A percentile compares a stretch with the other conserved stretches of the same genome.
Conservation (phyloP, 2,329 filamentous ascomycete species). For the Dothideomycetes sp. region DNA sequence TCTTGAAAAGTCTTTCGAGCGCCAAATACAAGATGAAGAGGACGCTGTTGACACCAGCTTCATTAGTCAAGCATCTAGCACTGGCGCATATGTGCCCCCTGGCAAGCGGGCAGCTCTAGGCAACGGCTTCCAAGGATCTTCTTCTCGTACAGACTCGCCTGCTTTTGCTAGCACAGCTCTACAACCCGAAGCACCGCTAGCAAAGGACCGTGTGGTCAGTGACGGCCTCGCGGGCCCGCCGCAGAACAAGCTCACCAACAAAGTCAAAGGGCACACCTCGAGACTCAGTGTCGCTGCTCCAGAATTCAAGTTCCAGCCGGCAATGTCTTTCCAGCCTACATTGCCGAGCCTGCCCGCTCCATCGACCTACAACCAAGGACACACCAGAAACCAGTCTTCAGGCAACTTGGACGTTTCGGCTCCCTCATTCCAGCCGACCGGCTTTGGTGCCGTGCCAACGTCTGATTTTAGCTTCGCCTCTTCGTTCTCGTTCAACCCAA, state of each 20-base stretch:
- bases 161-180: not conserved
- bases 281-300: constrained; percentile 83
- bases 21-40: constrained; percentile 58
- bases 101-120: constrained; percentile 2
- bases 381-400: constrained; percentile 22
- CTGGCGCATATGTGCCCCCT: constrained; percentile 9
- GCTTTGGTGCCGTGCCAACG: constrained; percentile 17
- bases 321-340: constrained; percentile 35
- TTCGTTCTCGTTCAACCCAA: constrained; percentile 22
- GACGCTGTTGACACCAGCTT: constrained; percentile 44
- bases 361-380: constrained; percentile 12
- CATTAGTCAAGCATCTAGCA: constrained; percentile 2
- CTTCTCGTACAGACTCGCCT: constrained; percentile 1
- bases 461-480: constrained; percentile 31
- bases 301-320: constrained; percentile 71
- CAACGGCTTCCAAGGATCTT: not conserved
- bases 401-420: constrained; percentile 52
- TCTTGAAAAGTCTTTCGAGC: constrained; percentile 20
- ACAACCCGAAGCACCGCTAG: not conserved
- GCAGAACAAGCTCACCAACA: constrained; percentile 11
- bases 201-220: not conserved
- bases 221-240: not conserved
- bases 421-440: constrained; percentile 28
- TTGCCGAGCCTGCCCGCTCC: constrained; percentile 11
- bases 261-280: constrained; percentile 34